Conservation (phyloP, 306 rosid species). For the Cercis canadensis region DNA sequence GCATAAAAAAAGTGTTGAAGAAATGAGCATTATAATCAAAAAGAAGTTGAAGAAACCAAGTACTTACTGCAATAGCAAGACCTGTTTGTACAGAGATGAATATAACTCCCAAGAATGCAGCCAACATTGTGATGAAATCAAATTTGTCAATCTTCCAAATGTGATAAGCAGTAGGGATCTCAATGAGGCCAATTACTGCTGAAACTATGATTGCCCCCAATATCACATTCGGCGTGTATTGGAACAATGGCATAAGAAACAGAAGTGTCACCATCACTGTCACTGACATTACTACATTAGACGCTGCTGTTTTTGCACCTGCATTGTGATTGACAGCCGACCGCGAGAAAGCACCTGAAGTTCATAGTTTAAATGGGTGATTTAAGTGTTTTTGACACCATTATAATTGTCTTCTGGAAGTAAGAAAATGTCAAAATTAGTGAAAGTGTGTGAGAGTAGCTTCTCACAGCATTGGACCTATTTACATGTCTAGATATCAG, state of each 20-base stretch:
- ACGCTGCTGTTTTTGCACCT: constrained; percentile 85
- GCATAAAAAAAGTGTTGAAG: too few relatives aligned
- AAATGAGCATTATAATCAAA: too few relatives aligned
- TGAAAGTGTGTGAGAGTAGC: too few relatives aligned
- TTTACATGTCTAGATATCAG: too few relatives aligned
- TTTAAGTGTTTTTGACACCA: background rate
- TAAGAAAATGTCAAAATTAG: too few relatives aligned
- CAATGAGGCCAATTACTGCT: constrained; percentile 90
- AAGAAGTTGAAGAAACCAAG: constrained; percentile 12
- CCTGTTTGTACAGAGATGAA: constrained; percentile 86
- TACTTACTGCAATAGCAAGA: constrained; percentile 87
- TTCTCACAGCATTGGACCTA: too few relatives aligned
- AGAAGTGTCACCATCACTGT: constrained; percentile 94
- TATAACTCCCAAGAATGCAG: constrained; percentile 85
- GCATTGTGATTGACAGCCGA: constrained; percentile 96
- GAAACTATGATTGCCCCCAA: constrained; percentile 90
- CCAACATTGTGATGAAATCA: constrained; percentile 76
- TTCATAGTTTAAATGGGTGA: constrained; percentile 26
- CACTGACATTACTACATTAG: constrained; percentile 89
- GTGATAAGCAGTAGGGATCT: constrained; percentile 74
- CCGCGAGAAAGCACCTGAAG: constrained; percentile 87
- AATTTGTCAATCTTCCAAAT: constrained; percentile 89
- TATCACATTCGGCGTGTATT: constrained; percentile 89
- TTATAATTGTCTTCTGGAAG: background rate
- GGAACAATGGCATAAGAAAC: constrained; percentile 90